Conservation (phyloP, 495 filamentous ascomycete genomes). For the Penicillium cinerascens region DNA sequence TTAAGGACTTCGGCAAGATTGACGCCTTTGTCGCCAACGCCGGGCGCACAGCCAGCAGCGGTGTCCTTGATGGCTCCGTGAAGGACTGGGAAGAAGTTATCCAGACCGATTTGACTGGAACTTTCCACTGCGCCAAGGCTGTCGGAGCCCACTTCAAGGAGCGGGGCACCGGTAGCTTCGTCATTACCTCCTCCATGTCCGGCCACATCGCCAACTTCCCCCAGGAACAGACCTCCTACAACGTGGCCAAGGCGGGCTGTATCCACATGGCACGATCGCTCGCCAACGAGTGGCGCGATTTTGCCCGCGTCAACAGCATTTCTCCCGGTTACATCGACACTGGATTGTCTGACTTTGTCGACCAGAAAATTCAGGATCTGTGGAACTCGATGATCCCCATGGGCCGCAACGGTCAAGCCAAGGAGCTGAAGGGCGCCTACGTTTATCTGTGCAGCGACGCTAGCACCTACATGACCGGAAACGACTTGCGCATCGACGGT, state of each 20-base stretch:
- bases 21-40: slow-evolving; percentile 69
- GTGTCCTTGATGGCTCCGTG: slow-evolving; percentile 61
- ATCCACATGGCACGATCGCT: slow-evolving; percentile 56
- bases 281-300: slow-evolving; percentile 76
- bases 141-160: slow-evolving; percentile 62
- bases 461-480: slow-evolving; percentile 79
- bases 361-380: slow-evolving; percentile 62
- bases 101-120: slow-evolving; percentile 60
- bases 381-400: slow-evolving; percentile 76
- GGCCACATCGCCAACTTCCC: slow-evolving; percentile 77
- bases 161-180: slow-evolving; percentile 55
- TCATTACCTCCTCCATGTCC: slow-evolving; percentile 65
- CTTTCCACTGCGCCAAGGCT: slow-evolving; percentile 67
- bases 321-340: slow-evolving; percentile 80
- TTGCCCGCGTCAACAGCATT: slow-evolving; percentile 71
- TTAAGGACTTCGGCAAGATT: slow-evolving; percentile 62
- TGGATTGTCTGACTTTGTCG: slow-evolving; percentile 71
- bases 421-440: slow-evolving; percentile 83
- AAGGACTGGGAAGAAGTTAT: slow-evolving; percentile 66
- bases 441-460: slow-evolving; percentile 74
- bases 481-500: slow-evolving; percentile 75
- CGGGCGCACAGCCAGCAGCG: slow-evolving; percentile 59
- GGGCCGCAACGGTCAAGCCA: slow-evolving; percentile 68
- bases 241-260: slow-evolving; percentile 66
- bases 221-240: slow-evolving; percentile 78